Percentiles rank a stretch among this genome's conserved stretches.
These are phyloP conservation scores for Termitomyces sp. DNA, from an alignment of 1,284 basidiomycete genomes.

Conservation along the genomic window DNA sequence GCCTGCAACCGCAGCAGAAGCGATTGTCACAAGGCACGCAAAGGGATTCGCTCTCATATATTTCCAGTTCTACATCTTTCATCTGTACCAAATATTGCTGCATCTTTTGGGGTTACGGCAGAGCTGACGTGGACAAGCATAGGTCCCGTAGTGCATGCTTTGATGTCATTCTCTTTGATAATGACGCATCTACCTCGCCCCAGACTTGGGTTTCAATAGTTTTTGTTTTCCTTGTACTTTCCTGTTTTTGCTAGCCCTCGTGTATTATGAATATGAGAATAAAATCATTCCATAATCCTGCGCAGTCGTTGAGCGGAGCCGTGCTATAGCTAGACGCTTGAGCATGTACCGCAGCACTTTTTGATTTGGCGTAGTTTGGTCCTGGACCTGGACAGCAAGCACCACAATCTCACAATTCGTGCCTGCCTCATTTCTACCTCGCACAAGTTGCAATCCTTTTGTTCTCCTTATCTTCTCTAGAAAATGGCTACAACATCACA, in stretches of 20 bases:
- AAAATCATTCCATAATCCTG: not conserved
- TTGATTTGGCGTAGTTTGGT: slow-evolving; percentile 19
- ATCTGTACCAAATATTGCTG: slow-evolving; percentile 46
- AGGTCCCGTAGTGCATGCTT: slow-evolving; percentile 1
- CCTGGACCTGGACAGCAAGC: not conserved
- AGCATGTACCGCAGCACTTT: not conserved
- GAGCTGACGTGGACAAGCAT: not conserved
- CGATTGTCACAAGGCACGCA: slow-evolving; percentile 32
- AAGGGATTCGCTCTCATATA: slow-evolving; percentile 39
- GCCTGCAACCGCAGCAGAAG: slow-evolving; percentile 15
- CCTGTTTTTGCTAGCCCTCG: slow-evolving; percentile 3
- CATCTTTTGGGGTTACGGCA: slow-evolving; percentile 27
- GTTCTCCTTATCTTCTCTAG: slow-evolving; percentile 19
- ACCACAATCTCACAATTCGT: slow-evolving; percentile 6
- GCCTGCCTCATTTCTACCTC: slow-evolving; percentile 12
- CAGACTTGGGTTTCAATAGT: not conserved
- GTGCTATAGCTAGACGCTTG: too few species aligned
- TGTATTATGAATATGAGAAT: slow-evolving; percentile 6
- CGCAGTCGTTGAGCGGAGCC: not conserved
- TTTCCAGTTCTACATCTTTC: slow-evolving; percentile 45
- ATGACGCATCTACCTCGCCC: not conserved
- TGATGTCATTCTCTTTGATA: not conserved
- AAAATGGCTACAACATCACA: slow-evolving; percentile 49
- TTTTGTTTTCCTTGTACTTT: slow-evolving; percentile 12
- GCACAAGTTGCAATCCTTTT: not conserved